phyloP scores from a whole-genome alignment of 148 eudicot genomes.

The Vaccinium myrtillus region DNA sequence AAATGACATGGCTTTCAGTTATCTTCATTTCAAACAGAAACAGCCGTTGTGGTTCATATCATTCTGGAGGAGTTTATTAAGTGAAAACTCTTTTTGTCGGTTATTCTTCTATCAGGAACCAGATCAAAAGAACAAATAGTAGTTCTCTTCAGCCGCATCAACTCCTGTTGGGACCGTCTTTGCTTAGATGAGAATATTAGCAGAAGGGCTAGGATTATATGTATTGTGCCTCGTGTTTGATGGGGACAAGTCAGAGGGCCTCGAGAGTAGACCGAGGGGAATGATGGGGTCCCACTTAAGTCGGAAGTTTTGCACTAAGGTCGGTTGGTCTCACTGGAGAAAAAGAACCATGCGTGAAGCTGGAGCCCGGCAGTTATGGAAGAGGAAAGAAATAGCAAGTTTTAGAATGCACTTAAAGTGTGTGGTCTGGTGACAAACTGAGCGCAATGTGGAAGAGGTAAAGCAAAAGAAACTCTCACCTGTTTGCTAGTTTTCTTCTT shows the following conservation, averaged over 20 bases:
- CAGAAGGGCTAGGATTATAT: constrained; percentile 17
- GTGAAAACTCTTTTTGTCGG: not conserved
- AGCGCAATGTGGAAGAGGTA: constrained; percentile 1
- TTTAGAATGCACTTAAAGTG: not conserved
- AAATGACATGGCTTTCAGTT: not conserved
- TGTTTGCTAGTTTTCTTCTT: constrained; percentile 31
- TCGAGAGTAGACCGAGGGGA: constrained; percentile 38
- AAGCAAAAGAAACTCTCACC: constrained; percentile 37
- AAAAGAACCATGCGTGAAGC: constrained; percentile 27
- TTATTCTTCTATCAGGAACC: not conserved
- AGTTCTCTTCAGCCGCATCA: not conserved
- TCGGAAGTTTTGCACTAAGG: constrained; percentile 30
- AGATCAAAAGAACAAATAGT: not conserved
- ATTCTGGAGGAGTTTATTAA: not conserved
- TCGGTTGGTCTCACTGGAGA: constrained; percentile 36
- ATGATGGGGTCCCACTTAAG: constrained; percentile 20
- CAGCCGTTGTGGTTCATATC: not conserved
- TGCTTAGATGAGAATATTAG: not conserved
- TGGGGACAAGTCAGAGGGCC: constrained; percentile 24
- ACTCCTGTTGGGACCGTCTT: constrained; percentile 8
- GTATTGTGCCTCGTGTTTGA: constrained; percentile 12
- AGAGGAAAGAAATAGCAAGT: not conserved
- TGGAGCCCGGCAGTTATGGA: constrained; percentile 9
- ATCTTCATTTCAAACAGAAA: not conserved
- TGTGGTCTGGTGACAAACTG: not conserved